Base-by-base conservation (phyloP, 345 rosid genomes). In the Pistacia integerrima region DNA sequence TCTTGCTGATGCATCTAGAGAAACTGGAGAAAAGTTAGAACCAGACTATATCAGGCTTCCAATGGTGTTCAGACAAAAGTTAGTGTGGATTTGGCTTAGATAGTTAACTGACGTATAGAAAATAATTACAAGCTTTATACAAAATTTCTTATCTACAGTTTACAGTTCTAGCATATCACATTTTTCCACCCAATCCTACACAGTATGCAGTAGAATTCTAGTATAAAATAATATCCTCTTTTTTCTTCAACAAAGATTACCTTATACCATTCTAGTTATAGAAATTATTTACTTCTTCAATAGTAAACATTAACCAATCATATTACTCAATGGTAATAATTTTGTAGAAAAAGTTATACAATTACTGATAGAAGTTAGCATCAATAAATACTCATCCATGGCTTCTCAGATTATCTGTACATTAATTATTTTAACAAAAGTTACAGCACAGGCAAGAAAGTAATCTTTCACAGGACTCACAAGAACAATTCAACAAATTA, bases 341-440 rank as follows among this genome's bases (percentile, higher is more conserved):
- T n/a, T 11, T 36, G 14, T 12, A 33, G 11, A 22, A 18, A 49
- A 33, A 1, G 3, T 17, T 13, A 51, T 11, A 69, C 14, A 22
- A 69, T 62, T 54, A 69, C 20, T 63, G 55, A 57, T 69, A 5
- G 48, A 74, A 63, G 61, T 64, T 68, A 41, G 52, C 60, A 41
- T 44, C 35, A 35, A 70, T 30, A 74, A 33, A 57, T 48, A 48
- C 63, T 51, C 18, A 14, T 70, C 46, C 58, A 20, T 20, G 41
- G 44, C 51, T 36, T 69, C 51, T 70, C 48, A 11, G 17, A 14
- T 36, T 56, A 62, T 33, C 59, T 54, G 20, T 8, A 44, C 41
- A 10, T 22, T 66, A 66, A 67, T 22, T 28, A 76, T 11, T 64
- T 13, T 54, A 13, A 35, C 17, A 36, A 49, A 64, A 52, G 25